Conservation (phyloP, 805 yeast genomes). For the Candida nemodendra region DNA sequence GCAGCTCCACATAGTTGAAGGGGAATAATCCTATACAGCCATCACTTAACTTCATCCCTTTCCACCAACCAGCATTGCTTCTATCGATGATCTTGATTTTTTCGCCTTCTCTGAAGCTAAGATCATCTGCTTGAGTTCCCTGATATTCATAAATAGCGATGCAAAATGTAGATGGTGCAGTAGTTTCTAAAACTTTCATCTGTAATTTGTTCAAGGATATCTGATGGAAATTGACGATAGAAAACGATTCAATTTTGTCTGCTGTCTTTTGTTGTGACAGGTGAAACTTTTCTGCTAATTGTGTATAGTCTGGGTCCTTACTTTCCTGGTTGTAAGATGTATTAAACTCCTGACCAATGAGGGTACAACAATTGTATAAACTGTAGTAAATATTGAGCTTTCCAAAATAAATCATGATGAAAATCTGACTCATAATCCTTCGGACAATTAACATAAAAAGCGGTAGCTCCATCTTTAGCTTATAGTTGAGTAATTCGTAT, state of each 20-base stretch:
- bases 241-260: constrained; percentile 9
- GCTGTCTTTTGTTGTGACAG: constrained; percentile 6
- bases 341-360: constrained; percentile 9
- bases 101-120: constrained; percentile 44
- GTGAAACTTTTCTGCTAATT: constrained; percentile 9
- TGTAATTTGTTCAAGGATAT: constrained; percentile 17
- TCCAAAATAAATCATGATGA: constrained; percentile 37
- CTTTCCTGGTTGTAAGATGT: constrained; percentile 8
- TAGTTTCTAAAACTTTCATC: constrained; percentile 15
- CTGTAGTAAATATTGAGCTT: constrained; percentile 34
- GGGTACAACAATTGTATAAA: constrained; percentile 12
- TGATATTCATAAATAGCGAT: constrained; percentile 41
- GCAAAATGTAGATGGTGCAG: constrained; percentile 26
- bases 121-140: constrained; percentile 40
- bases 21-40: constrained; percentile 47
- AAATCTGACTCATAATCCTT: constrained; percentile 33
- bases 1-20: constrained; percentile 40
- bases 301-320: constrained; percentile 6
- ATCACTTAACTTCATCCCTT: constrained; percentile 37
- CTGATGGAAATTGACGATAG: constrained; percentile 17
- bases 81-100: constrained; percentile 38
- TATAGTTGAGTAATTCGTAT: constrained; percentile 38
- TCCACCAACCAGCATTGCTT: constrained; percentile 49
- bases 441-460: constrained; percentile 36
- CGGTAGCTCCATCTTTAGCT: constrained; percentile 48